phyloP scores from a whole-genome alignment of 768 basidiomycete genomes.

The Kwoniella europaea region DNA sequence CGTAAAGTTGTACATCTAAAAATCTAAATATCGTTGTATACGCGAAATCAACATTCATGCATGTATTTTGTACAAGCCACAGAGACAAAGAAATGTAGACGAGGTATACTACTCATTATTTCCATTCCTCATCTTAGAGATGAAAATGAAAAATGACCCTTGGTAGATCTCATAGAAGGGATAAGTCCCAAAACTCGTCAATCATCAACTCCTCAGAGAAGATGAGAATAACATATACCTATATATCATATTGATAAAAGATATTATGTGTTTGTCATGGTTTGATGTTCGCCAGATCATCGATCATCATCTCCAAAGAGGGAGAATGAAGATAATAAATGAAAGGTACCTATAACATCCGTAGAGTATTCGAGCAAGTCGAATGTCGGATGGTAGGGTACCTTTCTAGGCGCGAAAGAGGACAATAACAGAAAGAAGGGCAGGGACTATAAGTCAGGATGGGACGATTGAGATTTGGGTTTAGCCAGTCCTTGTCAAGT shows the following conservation, averaged over 20 bases:
- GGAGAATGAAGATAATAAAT: not conserved
- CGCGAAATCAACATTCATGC: not conserved
- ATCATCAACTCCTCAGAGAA: not conserved
- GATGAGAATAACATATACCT: no score
- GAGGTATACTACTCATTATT: constrained; percentile 16
- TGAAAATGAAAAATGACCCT: not conserved
- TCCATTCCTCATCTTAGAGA: no score
- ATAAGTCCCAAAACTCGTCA: constrained; percentile 11
- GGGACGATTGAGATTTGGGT: no score
- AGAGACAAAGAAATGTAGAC: constrained; percentile 5
- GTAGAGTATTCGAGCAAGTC: not conserved
- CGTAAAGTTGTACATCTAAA: not conserved
- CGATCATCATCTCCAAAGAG: not conserved
- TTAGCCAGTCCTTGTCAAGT: no score
- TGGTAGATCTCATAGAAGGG: constrained; percentile 3
- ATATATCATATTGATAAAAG: not conserved
- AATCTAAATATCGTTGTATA: not conserved
- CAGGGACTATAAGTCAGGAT: no score
- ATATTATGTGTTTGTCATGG: not conserved
- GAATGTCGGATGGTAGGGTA: not conserved
- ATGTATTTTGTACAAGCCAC: not conserved
- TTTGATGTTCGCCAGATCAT: not conserved
- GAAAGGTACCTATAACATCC: not conserved
- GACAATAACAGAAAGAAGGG: no score
- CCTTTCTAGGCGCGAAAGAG: not conserved